These are phyloP conservation scores for Acarospora socialis DNA, from an alignment of 2,329 filamentous ascomycete genomes.

Conservation along the genomic window DNA sequence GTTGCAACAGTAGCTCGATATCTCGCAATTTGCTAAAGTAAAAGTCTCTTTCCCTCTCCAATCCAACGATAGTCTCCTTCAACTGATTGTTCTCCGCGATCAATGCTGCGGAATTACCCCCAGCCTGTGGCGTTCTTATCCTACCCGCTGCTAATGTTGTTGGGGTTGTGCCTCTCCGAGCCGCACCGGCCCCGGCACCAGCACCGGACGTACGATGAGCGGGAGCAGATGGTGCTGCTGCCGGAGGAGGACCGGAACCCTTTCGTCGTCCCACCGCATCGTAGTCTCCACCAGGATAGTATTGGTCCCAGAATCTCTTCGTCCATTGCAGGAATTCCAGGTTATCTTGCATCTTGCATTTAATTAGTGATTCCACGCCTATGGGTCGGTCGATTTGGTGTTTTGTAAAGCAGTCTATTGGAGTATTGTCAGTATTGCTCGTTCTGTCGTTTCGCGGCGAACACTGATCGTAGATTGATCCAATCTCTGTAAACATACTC, in stretches of 20 bases:
- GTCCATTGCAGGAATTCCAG: conserved; percentile 96
- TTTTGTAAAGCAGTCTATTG: conserved; percentile 63
- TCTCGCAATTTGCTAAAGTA: conserved; percentile 98
- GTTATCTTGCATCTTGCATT: conserved; percentile 99
- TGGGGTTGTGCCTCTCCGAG: conserved; percentile 46
- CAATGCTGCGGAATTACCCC: conserved; percentile 53
- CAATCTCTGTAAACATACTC: conserved; percentile 65
- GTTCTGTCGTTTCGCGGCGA: conserved; percentile 5
- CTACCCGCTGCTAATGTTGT: conserved; percentile 38
- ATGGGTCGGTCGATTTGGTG: conserved; percentile 83
- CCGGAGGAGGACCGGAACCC: conserved; percentile 48
- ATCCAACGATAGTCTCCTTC: conserved; percentile 86
- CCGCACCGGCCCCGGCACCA: conserved; percentile 26
- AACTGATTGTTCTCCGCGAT: conserved; percentile 74
- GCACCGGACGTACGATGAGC: conserved; percentile 27
- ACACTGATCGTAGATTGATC: conserved; percentile 2
- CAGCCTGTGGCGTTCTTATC: conserved; percentile 28
- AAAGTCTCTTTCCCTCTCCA: conserved; percentile 94
- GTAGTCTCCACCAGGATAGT: conserved; percentile 95
- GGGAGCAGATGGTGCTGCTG: conserved; percentile 35
- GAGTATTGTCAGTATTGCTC: conserved; percentile 2
- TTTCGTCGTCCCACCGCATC: conserved; percentile 79
- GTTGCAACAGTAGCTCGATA: conserved; percentile 88
- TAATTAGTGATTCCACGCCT: conserved; percentile 75
- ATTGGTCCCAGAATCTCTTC: conserved; percentile 95